Conservation (phyloP, 495 filamentous ascomycete species). For the Patellaria atrata region DNA sequence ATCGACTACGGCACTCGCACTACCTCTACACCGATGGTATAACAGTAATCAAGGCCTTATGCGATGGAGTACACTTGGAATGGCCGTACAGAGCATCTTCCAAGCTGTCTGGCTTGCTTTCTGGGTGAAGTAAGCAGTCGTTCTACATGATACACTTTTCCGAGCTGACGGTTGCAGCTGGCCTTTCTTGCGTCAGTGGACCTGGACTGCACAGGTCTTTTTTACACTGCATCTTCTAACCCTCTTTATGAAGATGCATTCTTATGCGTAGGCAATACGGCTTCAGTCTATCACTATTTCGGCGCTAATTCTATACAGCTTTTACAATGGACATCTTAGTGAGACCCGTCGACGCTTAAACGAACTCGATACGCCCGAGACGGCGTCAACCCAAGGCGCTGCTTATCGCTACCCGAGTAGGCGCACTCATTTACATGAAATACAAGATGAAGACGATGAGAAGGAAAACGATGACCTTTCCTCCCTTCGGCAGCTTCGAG, state of each 20-base stretch:
- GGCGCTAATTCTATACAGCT: conserved; percentile 24
- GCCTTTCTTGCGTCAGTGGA: conserved; percentile 82
- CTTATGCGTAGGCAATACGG: conserved; percentile 44
- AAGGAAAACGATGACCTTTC: conserved; percentile 9
- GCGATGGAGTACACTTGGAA: conserved; percentile 62
- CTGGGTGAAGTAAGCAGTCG: conserved; percentile 56
- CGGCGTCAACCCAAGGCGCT: conserved; percentile 49
- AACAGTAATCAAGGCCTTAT: conserved; percentile 38
- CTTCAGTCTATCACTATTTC: background rate
- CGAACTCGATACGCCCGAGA: conserved; percentile 61
- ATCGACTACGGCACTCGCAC: conserved; percentile 47
- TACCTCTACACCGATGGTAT: conserved; percentile 64
- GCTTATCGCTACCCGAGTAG: conserved; percentile 65
- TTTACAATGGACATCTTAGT: conserved; percentile 92
- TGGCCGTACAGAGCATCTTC: conserved; percentile 66
- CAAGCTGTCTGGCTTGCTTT: conserved; percentile 65
- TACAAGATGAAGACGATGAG: conserved; percentile 29
- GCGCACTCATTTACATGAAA: conserved; percentile 27
- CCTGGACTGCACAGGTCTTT: conserved; percentile 90
- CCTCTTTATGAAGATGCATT: conserved; percentile 97
- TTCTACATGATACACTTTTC: no score
- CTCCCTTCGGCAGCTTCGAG: conserved; percentile 48
- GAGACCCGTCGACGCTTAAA: conserved; percentile 67
- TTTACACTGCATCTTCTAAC: conserved; percentile 81
- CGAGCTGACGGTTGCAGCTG: no score